Base-by-base conservation (phyloP, 495 filamentous ascomycete genomes). In the Penicillium silybi region DNA sequence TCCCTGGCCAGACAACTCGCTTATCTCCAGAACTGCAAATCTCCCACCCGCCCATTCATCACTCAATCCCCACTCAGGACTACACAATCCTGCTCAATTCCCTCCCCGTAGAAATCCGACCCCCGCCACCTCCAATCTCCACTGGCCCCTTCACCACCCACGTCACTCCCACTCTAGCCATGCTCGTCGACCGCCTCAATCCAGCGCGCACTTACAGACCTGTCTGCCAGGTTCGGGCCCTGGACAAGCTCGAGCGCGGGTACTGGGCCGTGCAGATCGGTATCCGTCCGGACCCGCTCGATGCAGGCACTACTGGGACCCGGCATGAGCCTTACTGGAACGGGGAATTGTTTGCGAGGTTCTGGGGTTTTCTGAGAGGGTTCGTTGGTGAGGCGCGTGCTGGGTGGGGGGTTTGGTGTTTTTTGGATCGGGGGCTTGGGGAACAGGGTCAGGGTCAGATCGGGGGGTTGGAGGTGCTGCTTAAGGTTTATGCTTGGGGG, bases 401-500 rank as follows among this genome's bases (percentile, higher is more conserved):
- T 0, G 88, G 87, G 0, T 90, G 87, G 85, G 86, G 85, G 0
- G 76, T 87, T 0, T 79, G 77, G 75, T 80, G 75, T 58, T 63
- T 75, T 18, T 55, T 73, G 0, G 67, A 77, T 16, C 22, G 37
- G 16, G 37, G 6, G n/a, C 6, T 7, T 6, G n/a, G 15, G 35
- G 15, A n/a, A 13, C n/a, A 18, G 37, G 37, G 13, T 38, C 13
- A 38, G 35, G 35, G 6, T 6, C 10, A 18, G 37, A 8, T 32
- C 29, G 29, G 11, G 3, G 29, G 11, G 9, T 15, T 44, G 15
- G 2, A 18, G 15, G 20, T 44, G 2, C 1, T 58, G 0, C 67
- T 85, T 4, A 78, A 81, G 34, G 65, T 87, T 0, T 89, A 83
- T 53, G 83, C 85, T 49, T 92, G 84, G 80, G 87, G 86, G 0